These are phyloP conservation scores for Pseudocercospora musae DNA, from an alignment of 2,329 filamentous ascomycete species.

Conservation along the genomic window DNA sequence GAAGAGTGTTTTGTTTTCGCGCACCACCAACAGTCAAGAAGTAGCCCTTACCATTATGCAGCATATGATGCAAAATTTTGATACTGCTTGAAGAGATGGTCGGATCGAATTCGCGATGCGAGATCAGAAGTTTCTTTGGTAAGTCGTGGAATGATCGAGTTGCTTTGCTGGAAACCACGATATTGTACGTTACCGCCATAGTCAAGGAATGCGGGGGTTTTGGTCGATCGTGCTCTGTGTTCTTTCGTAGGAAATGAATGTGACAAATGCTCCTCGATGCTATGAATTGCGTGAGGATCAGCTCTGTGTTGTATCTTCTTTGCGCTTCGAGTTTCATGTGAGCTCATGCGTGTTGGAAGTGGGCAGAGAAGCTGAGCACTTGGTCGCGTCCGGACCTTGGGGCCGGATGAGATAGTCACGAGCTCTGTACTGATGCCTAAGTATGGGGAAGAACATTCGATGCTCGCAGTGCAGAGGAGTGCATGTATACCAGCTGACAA, in stretches of 20 bases:
- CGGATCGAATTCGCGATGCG: neutral
- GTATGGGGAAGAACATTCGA: neutral
- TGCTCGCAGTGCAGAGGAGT: neutral
- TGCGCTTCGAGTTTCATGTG: neutral
- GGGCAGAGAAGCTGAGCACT: neutral
- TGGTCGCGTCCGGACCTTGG: too few relatives aligned
- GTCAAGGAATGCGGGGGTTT: neutral
- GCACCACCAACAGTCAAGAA: neutral
- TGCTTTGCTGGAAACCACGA: neutral
- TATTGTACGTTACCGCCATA: neutral
- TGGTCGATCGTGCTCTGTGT: neutral
- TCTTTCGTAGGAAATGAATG: neutral
- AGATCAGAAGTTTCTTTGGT: neutral
- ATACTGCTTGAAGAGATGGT: neutral
- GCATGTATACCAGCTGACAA: neutral
- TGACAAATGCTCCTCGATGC: neutral
- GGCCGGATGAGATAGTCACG: neutral
- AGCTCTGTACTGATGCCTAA: neutral
- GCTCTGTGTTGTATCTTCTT: neutral
- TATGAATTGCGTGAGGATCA: neutral
- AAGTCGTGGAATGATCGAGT: neutral
- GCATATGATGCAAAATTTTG: neutral
- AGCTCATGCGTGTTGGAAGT: neutral
- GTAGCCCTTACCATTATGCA: neutral
- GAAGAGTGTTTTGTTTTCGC: too few relatives aligned